A percentile compares a stretch with the other conserved stretches of the same genome.
Evolutionary conservation across 2,329 filamentous ascomycete genomes (phyloP).

Genomic region (Pseudopyricularia cyperi): DNA sequence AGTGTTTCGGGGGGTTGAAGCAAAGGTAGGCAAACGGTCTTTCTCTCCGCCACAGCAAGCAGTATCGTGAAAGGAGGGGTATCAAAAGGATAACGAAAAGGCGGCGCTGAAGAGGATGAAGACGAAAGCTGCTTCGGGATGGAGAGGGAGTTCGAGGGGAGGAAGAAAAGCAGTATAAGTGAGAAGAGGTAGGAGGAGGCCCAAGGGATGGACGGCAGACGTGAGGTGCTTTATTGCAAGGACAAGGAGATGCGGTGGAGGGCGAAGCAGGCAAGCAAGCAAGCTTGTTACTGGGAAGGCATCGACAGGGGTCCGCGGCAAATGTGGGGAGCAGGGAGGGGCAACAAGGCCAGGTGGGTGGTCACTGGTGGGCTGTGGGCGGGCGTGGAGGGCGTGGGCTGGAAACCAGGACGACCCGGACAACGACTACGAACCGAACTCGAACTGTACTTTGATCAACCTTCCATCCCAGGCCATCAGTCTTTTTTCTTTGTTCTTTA

Average conservation of each 20-base stretch:
- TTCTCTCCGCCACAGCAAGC: not conserved
- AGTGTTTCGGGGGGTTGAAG: not conserved
- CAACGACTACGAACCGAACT: too few relatives aligned
- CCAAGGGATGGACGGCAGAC: not conserved
- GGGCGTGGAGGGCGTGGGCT: not conserved
- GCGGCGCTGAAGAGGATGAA: not conserved
- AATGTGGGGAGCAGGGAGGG: not conserved
- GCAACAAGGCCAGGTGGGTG: not conserved
- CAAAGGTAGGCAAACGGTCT: too few relatives aligned
- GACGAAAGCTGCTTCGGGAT: not conserved
- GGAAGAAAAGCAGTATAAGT: not conserved
- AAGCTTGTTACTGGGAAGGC: constrained; percentile 1
- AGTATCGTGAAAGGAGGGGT: constrained; percentile 3
- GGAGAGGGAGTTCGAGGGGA: not conserved
- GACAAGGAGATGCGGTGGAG: not conserved
- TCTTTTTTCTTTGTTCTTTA: not conserved
- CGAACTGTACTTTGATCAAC: too few relatives aligned
- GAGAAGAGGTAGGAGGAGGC: not conserved
- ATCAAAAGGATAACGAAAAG: constrained; percentile 1
- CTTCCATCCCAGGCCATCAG: too few relatives aligned
- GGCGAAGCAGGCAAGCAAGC: not conserved
- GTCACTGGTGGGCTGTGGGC: too few relatives aligned
- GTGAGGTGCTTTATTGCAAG: not conserved
- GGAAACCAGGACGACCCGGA: too few relatives aligned
- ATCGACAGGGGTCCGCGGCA: not conserved